Base-by-base conservation (phyloP, 441 rosid genomes). In the Breynia disticha region DNA sequence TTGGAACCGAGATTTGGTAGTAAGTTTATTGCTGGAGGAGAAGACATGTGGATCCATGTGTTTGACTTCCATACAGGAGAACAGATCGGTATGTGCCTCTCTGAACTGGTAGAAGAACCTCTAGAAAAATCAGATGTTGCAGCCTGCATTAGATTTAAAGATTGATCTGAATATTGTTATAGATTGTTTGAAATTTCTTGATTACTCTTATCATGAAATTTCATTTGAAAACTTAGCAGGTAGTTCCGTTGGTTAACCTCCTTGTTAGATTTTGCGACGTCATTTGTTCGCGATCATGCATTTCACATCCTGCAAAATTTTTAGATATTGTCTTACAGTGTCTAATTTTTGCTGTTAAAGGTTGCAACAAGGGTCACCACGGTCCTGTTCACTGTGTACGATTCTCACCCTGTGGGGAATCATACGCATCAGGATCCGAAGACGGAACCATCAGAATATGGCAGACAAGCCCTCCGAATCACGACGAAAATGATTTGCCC, bases 321-420 rank as follows among this genome's bases (percentile, higher is more conserved):
- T n/a, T n/a, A n/a, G n/a, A n/a, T n/a, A n/a, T n/a, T n/a, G n/a
- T n/a, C n/a, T n/a, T n/a, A n/a, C n/a, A n/a, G n/a, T n/a, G n/a
- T n/a, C n/a, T n/a, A n/a, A n/a, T n/a, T n/a, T n/a, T n/a, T n/a
- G n/a, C n/a, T n/a, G n/a, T n/a, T 28, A 28, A 1, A 93, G 97
- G 84, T 49, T 94, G 97, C 80, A 89, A 93, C 73, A 93, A 93
- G 76, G 99, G 99, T 60, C 99, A 94, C 72, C 99, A 90, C 43
- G 99, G 99, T 66, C 95, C 96, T 49, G 87, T 94, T 46, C 97
- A 94, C 61, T 94, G 96, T 15, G 73, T 89, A 52, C 83, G 96
- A 49, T 94, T 86, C 70, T 78, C 96, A 0, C 97, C 97, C 7
- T 97, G 82, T 50, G 99, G 97, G 56, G 95, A 85, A 70, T 89